A percentile compares a stretch with the other conserved stretches of the same genome.
Evolutionary conservation across 1,284 basidiomycete species (phyloP).

Genomic region (Inonotus hispidus): DNA sequence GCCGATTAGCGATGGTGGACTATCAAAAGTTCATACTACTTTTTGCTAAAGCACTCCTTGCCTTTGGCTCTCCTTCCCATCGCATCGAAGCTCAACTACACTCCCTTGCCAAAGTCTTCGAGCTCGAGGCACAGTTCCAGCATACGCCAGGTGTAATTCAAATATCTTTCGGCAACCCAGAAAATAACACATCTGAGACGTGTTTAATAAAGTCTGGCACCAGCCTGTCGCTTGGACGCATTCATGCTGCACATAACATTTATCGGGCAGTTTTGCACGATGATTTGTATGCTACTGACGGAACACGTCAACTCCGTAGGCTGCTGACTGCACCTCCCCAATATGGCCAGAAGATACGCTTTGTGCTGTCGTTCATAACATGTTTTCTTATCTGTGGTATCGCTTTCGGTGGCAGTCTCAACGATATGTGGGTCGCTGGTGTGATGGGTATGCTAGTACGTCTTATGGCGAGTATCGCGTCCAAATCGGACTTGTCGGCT

Average conservation of each 20-base stretch:
- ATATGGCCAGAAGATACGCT: slow-evolving; percentile 58
- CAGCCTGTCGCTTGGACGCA: slow-evolving; percentile 64
- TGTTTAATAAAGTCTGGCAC: slow-evolving; percentile 75
- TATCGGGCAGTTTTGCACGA: slow-evolving; percentile 79
- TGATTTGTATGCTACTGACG: slow-evolving; percentile 59
- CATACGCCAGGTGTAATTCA: slow-evolving; percentile 79
- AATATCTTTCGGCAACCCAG: slow-evolving; percentile 65
- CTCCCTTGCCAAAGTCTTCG: slow-evolving; percentile 46
- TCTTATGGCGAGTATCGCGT: slow-evolving; percentile 66
- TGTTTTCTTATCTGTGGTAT: slow-evolving; percentile 75
- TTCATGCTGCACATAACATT: slow-evolving; percentile 69
- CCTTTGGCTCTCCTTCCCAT: slow-evolving; percentile 83
- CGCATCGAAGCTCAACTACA: slow-evolving; percentile 77
- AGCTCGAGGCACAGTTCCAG: slow-evolving; percentile 67
- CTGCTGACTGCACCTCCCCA: slow-evolving; percentile 58
- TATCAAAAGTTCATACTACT: slow-evolving; percentile 75
- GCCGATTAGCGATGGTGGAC: slow-evolving; percentile 48
- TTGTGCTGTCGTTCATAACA: slow-evolving; percentile 67
- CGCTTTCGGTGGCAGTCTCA: slow-evolving; percentile 76
- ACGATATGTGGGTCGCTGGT: slow-evolving; percentile 80
- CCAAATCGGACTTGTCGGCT: slow-evolving; percentile 73
- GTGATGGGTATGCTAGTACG: slow-evolving; percentile 60
- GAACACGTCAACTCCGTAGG: slow-evolving; percentile 51
- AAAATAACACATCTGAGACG: slow-evolving; percentile 56
- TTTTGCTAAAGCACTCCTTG: slow-evolving; percentile 75